Evolutionary conservation across 1,284 basidiomycete species (phyloP).

Genomic region (Cryptococcus floricola): DNA sequence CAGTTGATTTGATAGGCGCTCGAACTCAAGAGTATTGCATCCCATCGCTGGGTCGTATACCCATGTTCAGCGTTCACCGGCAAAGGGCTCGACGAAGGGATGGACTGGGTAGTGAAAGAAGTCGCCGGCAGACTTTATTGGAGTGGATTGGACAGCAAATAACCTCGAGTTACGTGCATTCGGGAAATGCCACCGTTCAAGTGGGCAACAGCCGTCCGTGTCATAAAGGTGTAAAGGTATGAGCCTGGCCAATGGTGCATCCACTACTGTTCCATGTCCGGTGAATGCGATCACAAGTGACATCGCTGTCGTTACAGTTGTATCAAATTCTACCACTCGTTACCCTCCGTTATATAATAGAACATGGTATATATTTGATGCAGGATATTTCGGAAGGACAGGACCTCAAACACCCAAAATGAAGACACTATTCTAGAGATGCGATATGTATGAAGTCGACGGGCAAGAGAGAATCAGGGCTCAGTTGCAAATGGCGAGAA

Average conservation of each 20-base stretch:
- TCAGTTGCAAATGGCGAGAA: background rate
- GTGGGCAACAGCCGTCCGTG: no score
- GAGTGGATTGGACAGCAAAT: conserved; percentile 19
- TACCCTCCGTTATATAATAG: background rate
- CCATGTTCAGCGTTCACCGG: conserved; percentile 91
- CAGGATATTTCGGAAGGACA: background rate
- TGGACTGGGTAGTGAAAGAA: conserved; percentile 93
- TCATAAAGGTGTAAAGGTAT: no score
- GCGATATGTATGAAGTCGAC: background rate
- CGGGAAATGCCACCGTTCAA: no score
- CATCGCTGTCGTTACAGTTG: no score
- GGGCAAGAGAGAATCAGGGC: background rate
- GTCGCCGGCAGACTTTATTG: conserved; percentile 65
- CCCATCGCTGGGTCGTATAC: conserved; percentile 86
- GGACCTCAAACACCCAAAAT: background rate
- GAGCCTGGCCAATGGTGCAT: no score
- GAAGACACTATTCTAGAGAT: background rate
- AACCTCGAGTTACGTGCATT: no score
- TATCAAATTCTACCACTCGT: no score
- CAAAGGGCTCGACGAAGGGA: conserved; percentile 72
- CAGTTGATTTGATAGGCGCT: conserved; percentile 59
- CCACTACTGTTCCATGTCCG: no score
- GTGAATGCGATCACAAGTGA: no score
- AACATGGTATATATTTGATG: no score
- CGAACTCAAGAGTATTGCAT: conserved; percentile 68